Conservation (phyloP, 2,329 filamentous ascomycete species). For the Hyphodiscus sp. region DNA sequence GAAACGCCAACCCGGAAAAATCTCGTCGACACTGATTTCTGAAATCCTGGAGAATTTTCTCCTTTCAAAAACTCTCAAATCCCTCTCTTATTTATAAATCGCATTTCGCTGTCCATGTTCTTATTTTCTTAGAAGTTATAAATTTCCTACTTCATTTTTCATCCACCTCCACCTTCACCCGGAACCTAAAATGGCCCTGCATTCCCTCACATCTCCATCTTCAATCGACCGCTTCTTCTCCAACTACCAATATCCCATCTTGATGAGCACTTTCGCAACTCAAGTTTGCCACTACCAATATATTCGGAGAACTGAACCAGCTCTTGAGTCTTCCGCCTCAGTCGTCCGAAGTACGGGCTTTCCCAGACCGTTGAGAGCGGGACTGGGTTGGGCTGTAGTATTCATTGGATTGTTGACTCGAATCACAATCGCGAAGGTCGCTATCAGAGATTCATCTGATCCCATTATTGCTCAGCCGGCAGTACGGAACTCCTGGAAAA, state of each 20-base stretch:
- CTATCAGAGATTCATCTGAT: slow-evolving; percentile 19
- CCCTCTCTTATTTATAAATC: neutral
- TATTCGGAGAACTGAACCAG: slow-evolving; percentile 15
- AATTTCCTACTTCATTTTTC: neutral
- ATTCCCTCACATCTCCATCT: slow-evolving; percentile 13
- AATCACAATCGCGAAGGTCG: slow-evolving; percentile 20
- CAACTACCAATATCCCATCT: slow-evolving; percentile 17
- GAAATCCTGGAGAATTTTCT: neutral
- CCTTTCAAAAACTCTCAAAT: neutral
- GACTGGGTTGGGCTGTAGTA: slow-evolving; percentile 22
- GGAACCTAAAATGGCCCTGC: slow-evolving; percentile 6
- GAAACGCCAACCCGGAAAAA: neutral
- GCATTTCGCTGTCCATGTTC: neutral
- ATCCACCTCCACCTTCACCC: neutral
- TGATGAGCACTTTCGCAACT: slow-evolving; percentile 17
- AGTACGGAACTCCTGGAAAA: slow-evolving; percentile 13
- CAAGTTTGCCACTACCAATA: slow-evolving; percentile 22
- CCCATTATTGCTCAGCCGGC: slow-evolving; percentile 14
- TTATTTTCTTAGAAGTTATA: neutral
- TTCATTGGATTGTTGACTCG: slow-evolving; percentile 22
- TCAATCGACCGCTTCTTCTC: slow-evolving; percentile 19
- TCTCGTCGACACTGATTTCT: neutral
- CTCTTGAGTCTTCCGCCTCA: slow-evolving; percentile 5
- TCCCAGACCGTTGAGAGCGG: slow-evolving; percentile 20
- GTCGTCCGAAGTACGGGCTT: slow-evolving; percentile 1